Base-by-base conservation (phyloP, 495 filamentous ascomycete genomes). In the Talaromyces adpressus region DNA sequence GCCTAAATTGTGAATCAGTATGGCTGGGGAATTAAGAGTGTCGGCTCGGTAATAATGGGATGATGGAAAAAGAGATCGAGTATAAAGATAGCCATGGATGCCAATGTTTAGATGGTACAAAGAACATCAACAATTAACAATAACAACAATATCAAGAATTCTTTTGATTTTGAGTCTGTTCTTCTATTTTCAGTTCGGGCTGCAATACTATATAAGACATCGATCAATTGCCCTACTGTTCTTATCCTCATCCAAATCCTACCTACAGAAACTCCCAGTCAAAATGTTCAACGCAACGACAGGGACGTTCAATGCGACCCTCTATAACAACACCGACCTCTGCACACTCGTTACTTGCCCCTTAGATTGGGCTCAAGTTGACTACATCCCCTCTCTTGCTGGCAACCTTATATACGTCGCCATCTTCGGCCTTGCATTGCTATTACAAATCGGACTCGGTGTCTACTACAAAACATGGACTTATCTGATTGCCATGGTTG, bases 321-420 rank as follows among this genome's bases (percentile, higher is more conserved):
- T 62, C 29, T 51, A 51, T 27, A 36, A 41, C 6, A 47, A 63
- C 36, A 63, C 64, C n/a, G 51, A 57, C 27, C 62, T 66, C 25
- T 78, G 76, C 67, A 75, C 74, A 1, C 61, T 78, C 59, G 62
- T 64, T 16, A 77, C 71, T 47, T 79, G 77, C 59, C 67, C 69
- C 5, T 63, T 77, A 22, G 59, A 67, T 8, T 62, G 61, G 34
- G 75, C 71, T 16, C 70, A 73, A 52, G 64, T 78, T 64, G 45
- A 67, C 56, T 80, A 80, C 63, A 61, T 67, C 36, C 77, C 77
- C 6, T 70, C 67, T 32, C 30, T 80, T 8, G 53, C 64, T 7
- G 78, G 69, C 36, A 80, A 80, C 62, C 53, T 65, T 23, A 32
- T 77, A 45, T 76, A 64, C 63, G n/a, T 75, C 11, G 69, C 67